Base-by-base conservation (phyloP, 257 asterid species). In the Solanum habrochaites region DNA sequence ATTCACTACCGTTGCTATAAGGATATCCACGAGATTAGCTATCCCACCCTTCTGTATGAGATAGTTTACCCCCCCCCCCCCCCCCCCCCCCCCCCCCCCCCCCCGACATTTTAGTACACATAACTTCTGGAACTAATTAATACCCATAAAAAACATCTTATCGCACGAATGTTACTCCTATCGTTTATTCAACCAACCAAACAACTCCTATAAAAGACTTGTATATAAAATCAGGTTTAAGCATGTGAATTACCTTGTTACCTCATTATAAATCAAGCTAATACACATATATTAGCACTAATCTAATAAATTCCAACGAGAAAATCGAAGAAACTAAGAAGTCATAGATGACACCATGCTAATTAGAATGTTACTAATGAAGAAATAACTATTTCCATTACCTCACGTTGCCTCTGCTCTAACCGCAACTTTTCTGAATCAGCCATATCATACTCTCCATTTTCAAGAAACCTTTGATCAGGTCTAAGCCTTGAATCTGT, bases 401-500 rank as follows among this genome's bases (percentile, higher is more conserved):
- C 86, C 88, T 88, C 88, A 20, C 90, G 90, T 67, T 88, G 90
- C 70, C 88, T 35, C 43, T 88, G 88, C 62, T 88, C 90, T 73
- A 88, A 80, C 18, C 88, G 83, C 84, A 85, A 82, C 81, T 88
- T 88, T 16, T 88, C 90, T 81, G 90, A 52, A 86, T 86, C 84
- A 32, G 90, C 90, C 90, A 70, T 56, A 56, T 88, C 88, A 32
- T 85, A 88, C 71, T 86, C 87, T 31, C 90, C 90, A 69, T 88
- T 88, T 69, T 88, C 90, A 40, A 88, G 90, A 82, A 86, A 88
- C n/a, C 87, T 86, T 70, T 88, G 90, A 45, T 88, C 90, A 71
- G 90, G 90, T 64, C 90, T 88, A 47, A 86, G 88, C 87, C 90
- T 88, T 82, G 90, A 88, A 82, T 88, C 90, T 43, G 90, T 88